Conservation (phyloP, 257 asterid species). For the Schizonepeta tenuifolia region DNA sequence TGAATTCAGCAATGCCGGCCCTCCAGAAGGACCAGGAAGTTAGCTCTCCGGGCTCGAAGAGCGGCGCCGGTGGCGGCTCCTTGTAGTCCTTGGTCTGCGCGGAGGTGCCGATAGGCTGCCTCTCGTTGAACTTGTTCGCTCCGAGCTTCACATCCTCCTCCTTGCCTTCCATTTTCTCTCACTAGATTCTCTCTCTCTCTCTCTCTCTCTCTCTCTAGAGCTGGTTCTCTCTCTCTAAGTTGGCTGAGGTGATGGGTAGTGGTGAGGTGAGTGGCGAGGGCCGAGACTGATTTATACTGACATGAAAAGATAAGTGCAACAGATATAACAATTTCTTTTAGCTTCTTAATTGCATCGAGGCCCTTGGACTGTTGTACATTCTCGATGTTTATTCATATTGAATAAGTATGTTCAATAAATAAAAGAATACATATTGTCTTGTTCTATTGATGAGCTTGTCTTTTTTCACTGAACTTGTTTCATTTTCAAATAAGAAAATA, state of each 20-base stretch:
- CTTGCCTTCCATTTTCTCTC: slow-evolving; percentile 63
- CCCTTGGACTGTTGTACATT: slow-evolving; percentile 31
- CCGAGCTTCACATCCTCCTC: slow-evolving; percentile 82
- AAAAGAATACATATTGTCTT: no score
- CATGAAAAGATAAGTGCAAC: slow-evolving; percentile 20
- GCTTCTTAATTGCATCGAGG: slow-evolving; percentile 1
- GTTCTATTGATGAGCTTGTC: no score
- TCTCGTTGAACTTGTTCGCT: slow-evolving; percentile 65
- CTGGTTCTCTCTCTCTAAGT: slow-evolving; percentile 9
- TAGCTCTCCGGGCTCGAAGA: slow-evolving; percentile 76
- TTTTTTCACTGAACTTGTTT: no score
- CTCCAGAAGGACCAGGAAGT: slow-evolving; percentile 85
- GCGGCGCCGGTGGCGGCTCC: slow-evolving; percentile 76
- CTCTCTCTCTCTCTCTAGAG: slow-evolving; percentile 27
- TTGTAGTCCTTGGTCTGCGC: slow-evolving; percentile 84
- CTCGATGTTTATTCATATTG: no score
- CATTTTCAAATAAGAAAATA: no score
- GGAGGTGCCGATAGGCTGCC: slow-evolving; percentile 81
- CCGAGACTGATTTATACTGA: slow-evolving; percentile 32
- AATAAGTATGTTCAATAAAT: no score
- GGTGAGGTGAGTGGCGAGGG: slow-evolving; percentile 10
- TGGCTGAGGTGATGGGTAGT: slow-evolving; percentile 6
- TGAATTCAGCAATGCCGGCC: slow-evolving; percentile 80
- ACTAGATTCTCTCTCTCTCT: slow-evolving; percentile 29
- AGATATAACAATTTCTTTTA: slow-evolving; percentile 14